Evolutionary conservation across 306 rosid species (phyloP), one percentile per base, ranked within the genome.

Genomic region (Glycine latifolia): DNA sequence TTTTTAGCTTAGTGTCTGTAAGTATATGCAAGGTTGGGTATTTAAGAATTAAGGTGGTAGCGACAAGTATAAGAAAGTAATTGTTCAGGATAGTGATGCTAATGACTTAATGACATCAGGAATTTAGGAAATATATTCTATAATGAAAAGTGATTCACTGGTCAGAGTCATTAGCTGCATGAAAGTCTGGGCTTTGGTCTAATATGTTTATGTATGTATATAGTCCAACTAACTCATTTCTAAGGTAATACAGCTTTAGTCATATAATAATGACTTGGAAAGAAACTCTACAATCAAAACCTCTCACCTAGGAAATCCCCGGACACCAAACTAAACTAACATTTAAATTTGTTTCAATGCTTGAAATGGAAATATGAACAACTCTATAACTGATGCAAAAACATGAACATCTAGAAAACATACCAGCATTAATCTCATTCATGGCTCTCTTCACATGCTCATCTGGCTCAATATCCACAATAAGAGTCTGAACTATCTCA

Each of bases 341-440:
- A 44, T 1, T 17, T 41, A 26, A 17, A 63, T 62, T 14, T 16
- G 7, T 74, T 63, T n/a, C 5, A 33, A 33, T 44, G 48, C 48
- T 6, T 7, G 48, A 44, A 8, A 44, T 0, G 48, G 48, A 44
- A 43, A 43, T 43, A 7, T 43, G 47, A 43, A 43, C 5, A 39
- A 39, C 47, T 43, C 47, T 43, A 41, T 44, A 47, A 10, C 52
- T 10, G 52, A 47, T 9, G 12, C 52, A 47, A 44, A 44, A 8
- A 9, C 12, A 47, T 2, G 52, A 47, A 2, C 52, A 10, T 47
- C 12, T 47, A 47, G 52, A 9, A 47, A 54, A 37, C 49, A 44
- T 82, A 93, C 97, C 97, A 16, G 96, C 94, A 78, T 92, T 92
- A 47, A 92, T 91, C 83, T 92, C 97, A 71, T 93, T 93, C 97